phyloP scores from a whole-genome alignment of 2,329 filamentous ascomycete genomes.

The Fusarium nygamai region DNA sequence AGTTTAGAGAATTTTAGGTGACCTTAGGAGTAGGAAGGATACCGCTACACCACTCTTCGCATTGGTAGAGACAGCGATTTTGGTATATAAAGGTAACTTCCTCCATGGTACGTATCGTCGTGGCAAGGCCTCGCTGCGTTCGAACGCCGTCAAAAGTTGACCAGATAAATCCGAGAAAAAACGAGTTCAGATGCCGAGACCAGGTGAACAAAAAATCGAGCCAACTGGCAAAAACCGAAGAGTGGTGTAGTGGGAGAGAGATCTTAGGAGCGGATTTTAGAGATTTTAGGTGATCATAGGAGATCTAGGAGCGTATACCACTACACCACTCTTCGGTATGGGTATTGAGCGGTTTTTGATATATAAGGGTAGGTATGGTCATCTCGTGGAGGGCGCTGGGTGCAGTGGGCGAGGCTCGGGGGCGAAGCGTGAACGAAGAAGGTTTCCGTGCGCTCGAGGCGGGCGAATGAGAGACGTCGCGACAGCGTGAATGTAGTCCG shows the following conservation, averaged over 20 bases:
- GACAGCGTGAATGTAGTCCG: background rate
- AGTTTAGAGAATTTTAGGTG: background rate
- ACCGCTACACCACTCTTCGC: background rate
- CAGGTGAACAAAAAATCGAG: background rate
- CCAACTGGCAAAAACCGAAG: background rate
- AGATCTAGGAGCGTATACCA: background rate
- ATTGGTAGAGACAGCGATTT: background rate
- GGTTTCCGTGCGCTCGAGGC: background rate
- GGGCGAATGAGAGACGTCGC: background rate
- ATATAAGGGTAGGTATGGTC: background rate
- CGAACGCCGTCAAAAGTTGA: background rate
- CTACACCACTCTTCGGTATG: conserved; percentile 1
- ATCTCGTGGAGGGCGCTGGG: too few relatives aligned
- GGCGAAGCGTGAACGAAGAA: background rate
- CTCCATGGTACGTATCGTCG: background rate
- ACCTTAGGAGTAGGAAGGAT: background rate
- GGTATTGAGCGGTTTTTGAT: background rate
- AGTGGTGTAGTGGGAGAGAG: background rate
- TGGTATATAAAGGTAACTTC: background rate
- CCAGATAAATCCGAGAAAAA: background rate
- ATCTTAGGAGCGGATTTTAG: background rate
- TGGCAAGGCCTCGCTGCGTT: background rate
- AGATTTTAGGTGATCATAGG: background rate
- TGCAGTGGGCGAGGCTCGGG: background rate
- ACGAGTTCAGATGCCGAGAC: background rate